Base-by-base conservation (phyloP, 805 yeast genomes). In the Blastobotrys mokoenaii region DNA sequence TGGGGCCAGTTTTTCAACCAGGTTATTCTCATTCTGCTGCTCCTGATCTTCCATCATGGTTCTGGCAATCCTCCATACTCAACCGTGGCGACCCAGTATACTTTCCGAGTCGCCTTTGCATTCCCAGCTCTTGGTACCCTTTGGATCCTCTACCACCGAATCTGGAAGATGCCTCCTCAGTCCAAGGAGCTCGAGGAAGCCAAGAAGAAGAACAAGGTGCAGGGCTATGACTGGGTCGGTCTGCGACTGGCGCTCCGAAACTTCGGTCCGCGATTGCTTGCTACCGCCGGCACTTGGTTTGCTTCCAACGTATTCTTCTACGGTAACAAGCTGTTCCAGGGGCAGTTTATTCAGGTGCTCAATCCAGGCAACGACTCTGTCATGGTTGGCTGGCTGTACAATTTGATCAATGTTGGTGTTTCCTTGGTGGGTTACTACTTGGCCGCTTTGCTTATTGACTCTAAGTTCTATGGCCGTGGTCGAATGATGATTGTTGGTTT, bases 1-100 rank as follows among this genome's bases (percentile, higher is more conserved):
- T 79, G 93, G 80, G 97, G 97, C 66, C 96, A 89, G 72, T 87
- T 48, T 68, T 87, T 62, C 96, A 96, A 60, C 74, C 89, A 53
- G 96, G 96, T 63, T 80, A 85, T 70, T 83, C 87, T 56, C 96
- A 96, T 55, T 67, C 54, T 73, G 50, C 64, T 82, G 64, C 94
- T 95, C 38, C 74, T 71, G 41, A 88, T 88, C 73, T 88, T 77
- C 73, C 84, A 96, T 77, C 68, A 87, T 95, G 54, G 88, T 84
- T 65, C 95, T 95, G 55, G 96, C 85, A 73, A 85, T 95, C 45
- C 96, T 95, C 69, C 82, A 15, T 64, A 59, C 56, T 57, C 64
- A n/a, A 52, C 53, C 51, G 57, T 58, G 14, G 54, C 67, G 15
- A 59, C 61, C n/a, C 68, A 64, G 51, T 64, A 65, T 65, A 62